Percentiles rank a stretch among this genome's conserved stretches.
Evolutionary conservation across 2,329 filamentous ascomycete species (phyloP).

Genomic region (Trichoderma sp.): DNA sequence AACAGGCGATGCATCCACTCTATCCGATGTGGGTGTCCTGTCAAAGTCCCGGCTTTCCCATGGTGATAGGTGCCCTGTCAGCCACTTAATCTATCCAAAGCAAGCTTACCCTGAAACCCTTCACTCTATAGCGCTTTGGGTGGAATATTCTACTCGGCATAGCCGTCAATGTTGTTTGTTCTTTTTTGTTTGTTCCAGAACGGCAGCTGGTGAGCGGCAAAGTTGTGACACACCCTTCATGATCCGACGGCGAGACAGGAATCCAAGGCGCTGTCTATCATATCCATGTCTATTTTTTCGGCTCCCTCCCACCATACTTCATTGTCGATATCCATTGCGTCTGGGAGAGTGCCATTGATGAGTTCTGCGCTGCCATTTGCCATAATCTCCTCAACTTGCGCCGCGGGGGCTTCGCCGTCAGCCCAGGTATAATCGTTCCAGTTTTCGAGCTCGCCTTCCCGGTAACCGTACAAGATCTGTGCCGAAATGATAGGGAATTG

Average conservation of each 20-base stretch:
- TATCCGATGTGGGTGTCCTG: conserved; percentile 20
- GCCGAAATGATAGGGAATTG: conserved; percentile 77
- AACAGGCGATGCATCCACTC: conserved; percentile 23
- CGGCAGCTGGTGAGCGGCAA: conserved; percentile 1
- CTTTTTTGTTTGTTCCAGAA: background rate
- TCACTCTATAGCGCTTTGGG: conserved; percentile 13
- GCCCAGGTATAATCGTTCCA: conserved; percentile 64
- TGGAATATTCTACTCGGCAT: conserved; percentile 6
- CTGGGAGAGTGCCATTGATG: conserved; percentile 53
- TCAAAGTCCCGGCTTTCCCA: conserved; percentile 7
- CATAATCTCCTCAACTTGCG: conserved; percentile 37
- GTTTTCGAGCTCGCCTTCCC: conserved; percentile 75
- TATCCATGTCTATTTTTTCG: conserved; percentile 53
- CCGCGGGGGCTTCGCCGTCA: conserved; percentile 42
- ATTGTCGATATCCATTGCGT: conserved; percentile 64
- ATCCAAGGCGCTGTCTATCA: conserved; percentile 61
- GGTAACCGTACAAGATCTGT: conserved; percentile 69
- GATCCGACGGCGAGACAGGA: conserved; percentile 56
- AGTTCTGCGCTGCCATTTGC: conserved; percentile 46
- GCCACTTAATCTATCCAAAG: conserved; percentile 28
- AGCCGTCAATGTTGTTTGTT: conserved; percentile 2
- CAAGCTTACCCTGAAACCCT: conserved; percentile 6
- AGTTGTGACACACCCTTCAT: conserved; percentile 28
- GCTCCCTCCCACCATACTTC: conserved; percentile 67
- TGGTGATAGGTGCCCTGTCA: conserved; percentile 8